These are phyloP conservation scores for Nyssa sinensis DNA, from an alignment of 148 eudicot species.

Conservation along the genomic window DNA sequence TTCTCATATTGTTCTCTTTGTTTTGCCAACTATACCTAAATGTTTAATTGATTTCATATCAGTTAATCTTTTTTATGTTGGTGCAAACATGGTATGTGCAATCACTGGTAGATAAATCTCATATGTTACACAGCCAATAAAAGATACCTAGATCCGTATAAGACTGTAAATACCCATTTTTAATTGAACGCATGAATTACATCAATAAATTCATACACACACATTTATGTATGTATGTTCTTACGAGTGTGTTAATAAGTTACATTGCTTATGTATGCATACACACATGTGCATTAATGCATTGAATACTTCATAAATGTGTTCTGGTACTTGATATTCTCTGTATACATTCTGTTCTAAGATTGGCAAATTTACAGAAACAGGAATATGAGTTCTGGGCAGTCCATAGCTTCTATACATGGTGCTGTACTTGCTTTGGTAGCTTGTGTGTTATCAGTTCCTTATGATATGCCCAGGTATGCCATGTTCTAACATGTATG, in stretches of 20 bases:
- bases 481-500: slow-evolving; percentile 2
- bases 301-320: background rate
- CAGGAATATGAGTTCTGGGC: slow-evolving; percentile 45
- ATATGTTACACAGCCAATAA: background rate
- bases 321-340: background rate
- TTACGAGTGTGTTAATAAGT: background rate
- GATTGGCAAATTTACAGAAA: slow-evolving; percentile 5
- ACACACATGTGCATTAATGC: background rate
- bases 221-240: no score
- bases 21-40: background rate
- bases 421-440: slow-evolving; percentile 88
- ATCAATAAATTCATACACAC: background rate
- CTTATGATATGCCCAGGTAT: slow-evolving; percentile 98
- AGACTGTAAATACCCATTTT: background rate
- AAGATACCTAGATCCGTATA: background rate
- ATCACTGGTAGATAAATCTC: background rate
- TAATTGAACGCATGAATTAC: background rate
- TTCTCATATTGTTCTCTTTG: background rate
- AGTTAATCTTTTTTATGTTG: background rate
- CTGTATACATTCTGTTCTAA: background rate
- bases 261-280: background rate
- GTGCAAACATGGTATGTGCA: background rate
- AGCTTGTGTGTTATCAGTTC: slow-evolving; percentile 87
- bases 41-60: background rate
- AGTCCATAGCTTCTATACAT: slow-evolving; percentile 67